Evolutionary conservation across 164 flowering plant genomes (phyloP), one percentile per base, ranked within the genome.

Genomic region (Tetracentron sinense): DNA sequence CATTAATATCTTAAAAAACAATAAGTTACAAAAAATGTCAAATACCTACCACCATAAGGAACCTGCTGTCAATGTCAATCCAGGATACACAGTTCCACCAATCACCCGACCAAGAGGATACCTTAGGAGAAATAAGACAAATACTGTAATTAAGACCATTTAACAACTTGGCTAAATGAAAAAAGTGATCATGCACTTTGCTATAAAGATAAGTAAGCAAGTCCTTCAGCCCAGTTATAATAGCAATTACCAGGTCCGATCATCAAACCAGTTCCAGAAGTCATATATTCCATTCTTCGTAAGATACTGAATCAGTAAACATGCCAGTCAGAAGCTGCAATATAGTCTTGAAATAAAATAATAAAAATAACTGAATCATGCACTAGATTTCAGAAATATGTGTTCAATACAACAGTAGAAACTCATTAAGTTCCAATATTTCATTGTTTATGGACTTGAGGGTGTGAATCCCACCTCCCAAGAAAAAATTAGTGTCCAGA

Each of bases 201-300:
- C 54, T 27, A 26, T 53, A 42, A 29, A 11, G 66, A 2, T n/a
- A 49, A 17, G 22, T 29, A 63, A 49, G 42, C n/a, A 10, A 21
- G 42, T 54, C 28, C 56, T 83, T n/a, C n/a, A n/a, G n/a, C n/a
- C n/a, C n/a, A n/a, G n/a, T n/a, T n/a, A n/a, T n/a, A n/a, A n/a
- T n/a, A n/a, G n/a, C n/a, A n/a, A n/a, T n/a, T 90, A 92, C 99
- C 99, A 95, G 59, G 99, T 95, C 22, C 99, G 83, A 69, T 95
- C 99, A 75, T 92, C 99, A 82, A 95, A 95, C 97, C 97, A 95
- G 66, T 95, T 95, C 99, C 99, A 95, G 70, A 95, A 95, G 69
- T 92, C 97, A 75, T 92, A 95, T 68, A 95, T 90, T 61, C 99
- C 99, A 68, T 78, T 88, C 82, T 90, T 92, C 11, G 84, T 76